Base-by-base conservation (phyloP, 306 rosid species). In the Herpetospermum pedunculosum region DNA sequence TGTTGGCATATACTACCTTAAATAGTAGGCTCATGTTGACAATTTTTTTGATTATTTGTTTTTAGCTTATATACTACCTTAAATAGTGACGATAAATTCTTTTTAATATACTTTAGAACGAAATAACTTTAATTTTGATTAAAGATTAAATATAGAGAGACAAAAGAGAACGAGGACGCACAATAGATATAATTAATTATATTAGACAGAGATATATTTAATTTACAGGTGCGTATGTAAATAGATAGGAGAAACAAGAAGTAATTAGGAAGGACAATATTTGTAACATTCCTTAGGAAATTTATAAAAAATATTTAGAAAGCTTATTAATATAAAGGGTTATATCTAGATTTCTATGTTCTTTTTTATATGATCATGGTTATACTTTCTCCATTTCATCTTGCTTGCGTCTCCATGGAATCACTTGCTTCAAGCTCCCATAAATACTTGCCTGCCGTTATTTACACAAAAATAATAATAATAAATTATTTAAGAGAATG, bases 381-480 rank as follows among this genome's bases (percentile, higher is more conserved):
- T n/a, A 48, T 8, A 12, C 25, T 57, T 57, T 65, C 73, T 74
- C n/a, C 48, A 50, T 49, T 38, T 68, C 52, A 25, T 25, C 37
- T 3, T 21, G 8, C 15, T 38, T 75, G 25, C 72, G 72, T 21
- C 47, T 75, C 78, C 71, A 62, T 21, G 70, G 48, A 32, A 75
- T 49, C 37, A 32, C 72, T 49, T 75, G 70, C 78, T 75, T 75
- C 16, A 60, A 60, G 32, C 72, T 75, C 1, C 68, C 58, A 48
- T 62, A 62, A 32, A 75, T 62, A 30, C 26, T n/a, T 19, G 80
- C 87, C 99, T 94, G 92, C 80, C 79, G 11, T 76, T 59, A 48
- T 48, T 46, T 59, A 14, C 26, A 30, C 54, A 55, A 80, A 77
- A 6, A 15, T n/a, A n/a, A n/a, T n/a, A n/a, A n/a, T n/a, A n/a